Base-by-base conservation (phyloP, 306 rosid genomes). In the Vigna mungo region DNA sequence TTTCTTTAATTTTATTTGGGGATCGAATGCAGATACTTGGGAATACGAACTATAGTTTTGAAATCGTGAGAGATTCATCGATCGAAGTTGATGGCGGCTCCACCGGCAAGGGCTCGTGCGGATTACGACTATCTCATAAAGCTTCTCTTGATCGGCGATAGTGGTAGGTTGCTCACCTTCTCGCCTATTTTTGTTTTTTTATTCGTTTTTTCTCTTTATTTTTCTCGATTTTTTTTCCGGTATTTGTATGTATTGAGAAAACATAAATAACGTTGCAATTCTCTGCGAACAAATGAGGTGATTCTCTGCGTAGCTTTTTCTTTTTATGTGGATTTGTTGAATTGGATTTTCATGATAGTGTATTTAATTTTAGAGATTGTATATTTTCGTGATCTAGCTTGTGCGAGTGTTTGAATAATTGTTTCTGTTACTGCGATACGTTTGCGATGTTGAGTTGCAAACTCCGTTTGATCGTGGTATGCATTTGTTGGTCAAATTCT, bases 91-190 rank as follows among this genome's bases (percentile, higher is more conserved):
- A 93, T 95, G 98, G 98, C 98, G 85, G 96, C 97, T 88, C 97
- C 97, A 87, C 95, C 96, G 80, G 96, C 97, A 75, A 92, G 97
- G 88, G 97, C 98, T 78, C 90, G 98, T 46, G 98, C 98, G 70
- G 98, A 95, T 90, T 95, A 92, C 77, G 98, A 95, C 84, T 95
- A 80, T 79, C 98, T 95, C 83, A 87, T 95, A 74, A 95, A 95
- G 90, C 97, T 95, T 81, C 89, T 95, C 16, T 73, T 95, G 85
- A 95, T 95, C 86, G 97, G 99, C 76, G 99, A 92, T 67, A 95
- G 97, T 77, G 99, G 97, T 90, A 78, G 25, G 8, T 34, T n/a
- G 32, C 34, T 17, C 62, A 41, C 13, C 13, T 3, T 41, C 46
- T 41, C 12, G 10, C 46, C 46, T 25, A 23, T 23, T 23, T 20